Evolutionary conservation across 371 early-diverging fungal genomes (phyloP).

Genomic region (Chytridium lagenaria): DNA sequence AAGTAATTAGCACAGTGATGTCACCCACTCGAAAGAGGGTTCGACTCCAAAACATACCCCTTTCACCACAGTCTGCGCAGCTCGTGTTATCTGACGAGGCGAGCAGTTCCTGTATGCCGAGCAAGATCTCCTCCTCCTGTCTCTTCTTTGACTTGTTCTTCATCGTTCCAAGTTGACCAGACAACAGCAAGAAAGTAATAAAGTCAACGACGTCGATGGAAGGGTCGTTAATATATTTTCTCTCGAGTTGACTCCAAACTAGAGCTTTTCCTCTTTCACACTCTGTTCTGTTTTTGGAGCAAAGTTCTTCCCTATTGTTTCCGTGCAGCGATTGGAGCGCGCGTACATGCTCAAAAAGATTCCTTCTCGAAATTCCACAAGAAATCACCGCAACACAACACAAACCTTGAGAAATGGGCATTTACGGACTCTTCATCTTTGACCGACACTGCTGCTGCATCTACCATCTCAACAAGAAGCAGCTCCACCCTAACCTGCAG

Average conservation of each 20-base stretch:
- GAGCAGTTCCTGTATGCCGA: slow-evolving; percentile 43
- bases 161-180: background rate
- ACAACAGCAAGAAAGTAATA: background rate
- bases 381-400: too few relatives aligned
- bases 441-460: slow-evolving; percentile 92
- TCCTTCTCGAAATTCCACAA: background rate
- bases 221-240: too few relatives aligned
- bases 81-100: slow-evolving; percentile 46
- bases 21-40: background rate
- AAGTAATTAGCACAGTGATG: background rate
- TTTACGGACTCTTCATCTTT: slow-evolving; percentile 89
- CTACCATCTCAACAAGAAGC: slow-evolving; percentile 67
- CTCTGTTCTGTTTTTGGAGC: too few relatives aligned
- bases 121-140: slow-evolving; percentile 44
- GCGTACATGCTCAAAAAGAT: too few relatives aligned
- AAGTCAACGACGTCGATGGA: too few relatives aligned
- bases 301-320: background rate
- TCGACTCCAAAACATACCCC: too few relatives aligned
- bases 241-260: too few relatives aligned
- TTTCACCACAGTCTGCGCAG: slow-evolving; percentile 54
- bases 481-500: background rate
- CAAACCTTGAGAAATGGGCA: slow-evolving; percentile 3
- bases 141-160: slow-evolving; percentile 28
- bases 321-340: background rate
- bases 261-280: too few relatives aligned